These are phyloP conservation scores for Basidioascus undulatus DNA, from an alignment of 768 basidiomycete species.

Conservation along the genomic window DNA sequence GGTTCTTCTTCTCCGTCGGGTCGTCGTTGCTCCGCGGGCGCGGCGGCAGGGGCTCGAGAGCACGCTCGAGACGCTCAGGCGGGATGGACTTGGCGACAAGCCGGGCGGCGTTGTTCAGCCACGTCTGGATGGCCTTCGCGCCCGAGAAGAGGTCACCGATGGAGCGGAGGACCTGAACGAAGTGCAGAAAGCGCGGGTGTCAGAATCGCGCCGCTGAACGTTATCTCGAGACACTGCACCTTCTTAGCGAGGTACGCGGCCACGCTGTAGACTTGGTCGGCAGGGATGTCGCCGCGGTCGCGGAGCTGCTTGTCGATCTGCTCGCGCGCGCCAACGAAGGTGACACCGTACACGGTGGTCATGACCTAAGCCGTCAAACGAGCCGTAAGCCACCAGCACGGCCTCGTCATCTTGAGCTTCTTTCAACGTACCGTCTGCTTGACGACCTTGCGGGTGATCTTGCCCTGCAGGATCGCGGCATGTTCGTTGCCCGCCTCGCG, in stretches of 20 bases:
- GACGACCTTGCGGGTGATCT: conserved; percentile 75
- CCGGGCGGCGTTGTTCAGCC: conserved; percentile 62
- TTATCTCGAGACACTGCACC: conserved; percentile 20
- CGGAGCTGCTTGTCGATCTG: conserved; percentile 78
- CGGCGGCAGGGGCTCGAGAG: conserved; percentile 16
- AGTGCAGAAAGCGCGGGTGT: neutral
- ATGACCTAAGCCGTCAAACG: conserved; percentile 36
- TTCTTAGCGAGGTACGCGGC: conserved; percentile 59
- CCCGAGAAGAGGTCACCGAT: conserved; percentile 88
- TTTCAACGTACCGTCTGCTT: conserved; percentile 61
- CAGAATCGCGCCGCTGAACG: neutral
- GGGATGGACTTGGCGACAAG: conserved; percentile 74
- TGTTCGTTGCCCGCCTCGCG: conserved; percentile 22
- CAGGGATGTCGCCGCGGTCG: conserved; percentile 43
- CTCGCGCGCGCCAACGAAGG: conserved; percentile 75
- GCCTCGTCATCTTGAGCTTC: neutral
- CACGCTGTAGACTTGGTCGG: conserved; percentile 46
- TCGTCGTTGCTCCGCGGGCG: conserved; percentile 25
- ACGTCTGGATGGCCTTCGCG: conserved; percentile 70
- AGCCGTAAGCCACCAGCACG: neutral
- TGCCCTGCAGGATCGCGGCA: conserved; percentile 43
- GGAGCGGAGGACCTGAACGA: conserved; percentile 34
- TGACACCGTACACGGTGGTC: conserved; percentile 98
- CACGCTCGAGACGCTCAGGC: conserved; percentile 22
- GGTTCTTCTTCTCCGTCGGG: conserved; percentile 13